These are phyloP conservation scores for Ochromonas danica DNA, from an alignment of 108 stramenopile genomes.

Conservation along the genomic window DNA sequence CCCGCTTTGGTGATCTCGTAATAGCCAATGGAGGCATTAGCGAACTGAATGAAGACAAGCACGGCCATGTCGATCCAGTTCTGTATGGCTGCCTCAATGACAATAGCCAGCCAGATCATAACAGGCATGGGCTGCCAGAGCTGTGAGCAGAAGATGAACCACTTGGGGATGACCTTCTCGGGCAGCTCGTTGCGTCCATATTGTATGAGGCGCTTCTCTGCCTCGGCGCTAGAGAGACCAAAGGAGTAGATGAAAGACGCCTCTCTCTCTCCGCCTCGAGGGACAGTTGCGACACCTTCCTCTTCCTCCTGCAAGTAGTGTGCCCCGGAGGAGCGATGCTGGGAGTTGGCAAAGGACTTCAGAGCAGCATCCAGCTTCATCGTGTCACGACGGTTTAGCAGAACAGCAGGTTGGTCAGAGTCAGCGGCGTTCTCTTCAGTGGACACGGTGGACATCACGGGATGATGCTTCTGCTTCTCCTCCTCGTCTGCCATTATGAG, in stretches of 20 bases:
- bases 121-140: conserved; percentile 73
- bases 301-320: too few species aligned
- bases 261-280: not conserved
- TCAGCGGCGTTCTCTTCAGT: too few species aligned
- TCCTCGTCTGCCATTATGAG: too few species aligned
- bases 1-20: conserved; percentile 68
- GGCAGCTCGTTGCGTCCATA: conserved; percentile 67
- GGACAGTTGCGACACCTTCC: too few species aligned
- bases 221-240: conserved; percentile 55
- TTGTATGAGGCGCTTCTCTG: conserved; percentile 42
- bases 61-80: conserved; percentile 54
- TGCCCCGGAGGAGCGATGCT: too few species aligned
- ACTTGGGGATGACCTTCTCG: conserved; percentile 57
- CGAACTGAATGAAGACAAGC: conserved; percentile 57
- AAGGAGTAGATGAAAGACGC: conserved; percentile 38
- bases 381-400: too few species aligned
- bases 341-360: too few species aligned
- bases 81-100: conserved; percentile 57
- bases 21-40: conserved; percentile 61
- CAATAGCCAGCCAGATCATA: conserved; percentile 67
- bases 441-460: too few species aligned
- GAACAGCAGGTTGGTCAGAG: too few species aligned
- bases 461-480: too few species aligned
- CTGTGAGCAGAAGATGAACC: conserved; percentile 57
- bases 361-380: too few species aligned